Percentiles rank a stretch among this genome's conserved stretches.
These are phyloP conservation scores for Colletotrichum sp. DNA, from an alignment of 2,329 filamentous ascomycete genomes.

Conservation along the genomic window DNA sequence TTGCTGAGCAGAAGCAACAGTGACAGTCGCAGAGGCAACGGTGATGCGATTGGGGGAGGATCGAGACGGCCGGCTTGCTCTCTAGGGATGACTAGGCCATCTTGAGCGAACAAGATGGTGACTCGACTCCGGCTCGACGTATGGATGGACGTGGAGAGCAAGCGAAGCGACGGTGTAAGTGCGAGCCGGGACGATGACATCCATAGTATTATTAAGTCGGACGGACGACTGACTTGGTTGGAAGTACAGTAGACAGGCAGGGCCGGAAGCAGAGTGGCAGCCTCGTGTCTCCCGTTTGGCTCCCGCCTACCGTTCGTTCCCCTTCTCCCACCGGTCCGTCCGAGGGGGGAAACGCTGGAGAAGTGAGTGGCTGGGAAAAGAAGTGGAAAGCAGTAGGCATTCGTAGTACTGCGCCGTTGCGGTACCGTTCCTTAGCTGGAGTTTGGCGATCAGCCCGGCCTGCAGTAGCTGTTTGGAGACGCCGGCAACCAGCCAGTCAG, in stretches of 20 bases:
- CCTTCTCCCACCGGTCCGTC: background rate
- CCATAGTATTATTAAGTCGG: background rate
- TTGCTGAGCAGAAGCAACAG: constrained; percentile 2
- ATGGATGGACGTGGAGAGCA: background rate
- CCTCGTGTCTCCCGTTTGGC: background rate
- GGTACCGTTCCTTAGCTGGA: background rate
- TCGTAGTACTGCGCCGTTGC: background rate
- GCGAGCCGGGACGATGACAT: background rate
- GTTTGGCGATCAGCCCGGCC: background rate
- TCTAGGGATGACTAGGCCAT: background rate
- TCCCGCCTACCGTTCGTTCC: background rate
- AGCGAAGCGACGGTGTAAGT: constrained; percentile 13
- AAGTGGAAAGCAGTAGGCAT: background rate
- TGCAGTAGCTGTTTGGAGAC: background rate
- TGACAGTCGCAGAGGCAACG: background rate
- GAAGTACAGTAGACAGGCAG: background rate
- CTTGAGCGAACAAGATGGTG: background rate
- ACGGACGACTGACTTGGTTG: background rate
- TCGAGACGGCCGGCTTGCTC: background rate
- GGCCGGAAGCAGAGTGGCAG: background rate
- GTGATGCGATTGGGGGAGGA: background rate
- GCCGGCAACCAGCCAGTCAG: background rate
- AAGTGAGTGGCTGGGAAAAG: background rate
- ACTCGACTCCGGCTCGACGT: background rate
- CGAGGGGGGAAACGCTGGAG: background rate